Evolutionary conservation across 768 basidiomycete species (phyloP), one percentile per base, ranked within the genome.

Genomic region (Suillus weaverae): DNA sequence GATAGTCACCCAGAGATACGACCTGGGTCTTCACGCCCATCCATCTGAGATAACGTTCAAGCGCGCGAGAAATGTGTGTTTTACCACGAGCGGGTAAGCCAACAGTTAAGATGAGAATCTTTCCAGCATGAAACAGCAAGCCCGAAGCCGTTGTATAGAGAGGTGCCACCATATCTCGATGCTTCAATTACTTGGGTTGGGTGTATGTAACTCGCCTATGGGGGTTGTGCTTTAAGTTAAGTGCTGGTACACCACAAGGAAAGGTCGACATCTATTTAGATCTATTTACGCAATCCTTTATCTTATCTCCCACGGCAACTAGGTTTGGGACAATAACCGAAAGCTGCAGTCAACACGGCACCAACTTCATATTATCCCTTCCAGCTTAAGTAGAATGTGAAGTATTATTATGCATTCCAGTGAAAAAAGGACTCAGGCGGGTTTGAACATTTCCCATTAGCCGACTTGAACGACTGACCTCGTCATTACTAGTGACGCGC

Each of bases 41-140:
- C 97, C 97, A 99, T 76, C 95, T 85, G 1, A 99, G 85, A 77
- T 99, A 99, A n/a, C 97, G 88, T 76, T 99, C 97, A 14, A 99
- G 84, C 8, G 97, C 90, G 44, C 96, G 86, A 1, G 95, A 97
- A 63, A 99, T 94, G 75, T 99, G 97, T 0, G 97, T 99, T 80
- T 97, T 97, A 39, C 95, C 95, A 61, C 95, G 86, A 1, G 97
- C 96, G 53, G 96, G 96, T 4, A 99, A 83, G 10, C 97, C 97
- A 62, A 98, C 91, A 22, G 95, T 94, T 64, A 95, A 81, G 54
- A 97, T 89, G 30, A 99, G 82, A 73, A 99, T 97, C 80, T 98
- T 95, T 69, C 97, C 97, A 10, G 96, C 96, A 75, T 95, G 93
- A 73, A 89, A 95, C 48, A 95, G 86, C 33, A 93, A 83, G 14